These are phyloP conservation scores for Quercus tomentella DNA, from an alignment of 331 rosid genomes.

Conservation along the genomic window DNA sequence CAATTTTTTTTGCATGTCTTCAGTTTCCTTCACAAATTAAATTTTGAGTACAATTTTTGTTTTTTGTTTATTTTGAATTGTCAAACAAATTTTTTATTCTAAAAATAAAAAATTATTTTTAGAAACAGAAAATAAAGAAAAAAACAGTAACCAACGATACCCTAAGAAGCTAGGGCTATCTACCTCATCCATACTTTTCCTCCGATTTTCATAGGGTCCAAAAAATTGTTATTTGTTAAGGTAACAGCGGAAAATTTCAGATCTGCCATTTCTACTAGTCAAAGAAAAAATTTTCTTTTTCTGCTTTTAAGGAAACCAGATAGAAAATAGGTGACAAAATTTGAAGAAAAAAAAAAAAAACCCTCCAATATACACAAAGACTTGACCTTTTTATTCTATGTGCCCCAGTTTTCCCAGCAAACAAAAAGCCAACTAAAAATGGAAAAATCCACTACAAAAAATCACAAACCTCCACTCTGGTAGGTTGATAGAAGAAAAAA, in stretches of 20 bases:
- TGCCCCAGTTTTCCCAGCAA: neutral
- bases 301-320: neutral
- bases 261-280: neutral
- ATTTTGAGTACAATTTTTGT: too few relatives aligned
- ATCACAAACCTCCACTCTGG: neutral
- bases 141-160: too few relatives aligned
- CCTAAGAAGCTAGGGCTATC: too few relatives aligned
- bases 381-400: neutral
- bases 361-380: too few relatives aligned
- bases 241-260: neutral
- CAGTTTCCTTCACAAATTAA: rapidly evolving
- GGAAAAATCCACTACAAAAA: neutral
- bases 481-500: neutral
- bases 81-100: too few relatives aligned
- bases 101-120: too few relatives aligned
- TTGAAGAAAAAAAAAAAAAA: neutral
- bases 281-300: too few relatives aligned
- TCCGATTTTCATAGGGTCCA: neutral
- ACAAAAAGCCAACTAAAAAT: neutral
- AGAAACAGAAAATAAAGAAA: too few relatives aligned
- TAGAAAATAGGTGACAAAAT: neutral
- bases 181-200: neutral
- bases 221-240: neutral
- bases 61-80: rapidly evolving
- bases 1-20: rapidly evolving